Evolutionary conservation across 2,329 filamentous ascomycete genomes (phyloP).

Genomic region (Cladophialophora exuberans): DNA sequence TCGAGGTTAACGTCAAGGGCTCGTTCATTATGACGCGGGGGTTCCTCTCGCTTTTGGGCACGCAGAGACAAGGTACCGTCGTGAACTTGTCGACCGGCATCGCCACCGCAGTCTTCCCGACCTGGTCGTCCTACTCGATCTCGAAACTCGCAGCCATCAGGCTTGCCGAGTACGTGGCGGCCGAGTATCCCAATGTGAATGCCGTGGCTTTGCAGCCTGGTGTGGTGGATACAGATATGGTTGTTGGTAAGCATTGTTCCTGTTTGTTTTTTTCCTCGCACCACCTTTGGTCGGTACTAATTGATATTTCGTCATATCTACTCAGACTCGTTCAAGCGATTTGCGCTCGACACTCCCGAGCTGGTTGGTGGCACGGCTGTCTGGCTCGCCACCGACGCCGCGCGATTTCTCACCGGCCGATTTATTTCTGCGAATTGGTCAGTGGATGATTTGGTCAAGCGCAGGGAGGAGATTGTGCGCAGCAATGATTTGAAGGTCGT

Average conservation of each 20-base stretch:
- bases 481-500: conserved; percentile 42
- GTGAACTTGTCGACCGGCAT: conserved; percentile 36
- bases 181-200: conserved; percentile 41
- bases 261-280: neutral
- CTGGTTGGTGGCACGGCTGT: conserved; percentile 15
- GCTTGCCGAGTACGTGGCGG: conserved; percentile 38
- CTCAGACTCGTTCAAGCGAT: conserved; percentile 17
- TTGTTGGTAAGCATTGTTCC: neutral
- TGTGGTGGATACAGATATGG: conserved; percentile 41
- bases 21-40: conserved; percentile 20
- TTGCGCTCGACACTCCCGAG: conserved; percentile 18
- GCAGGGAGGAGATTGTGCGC: conserved; percentile 28
- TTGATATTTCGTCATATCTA: too few relatives aligned
- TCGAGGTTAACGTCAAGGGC: conserved; percentile 32
- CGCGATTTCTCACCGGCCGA: conserved; percentile 15
- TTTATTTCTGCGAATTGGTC: conserved; percentile 32
- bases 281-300: too few relatives aligned
- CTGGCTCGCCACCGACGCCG: conserved; percentile 16
- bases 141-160: conserved; percentile 41
- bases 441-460: conserved; percentile 28
- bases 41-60: conserved; percentile 36
- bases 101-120: conserved; percentile 28
- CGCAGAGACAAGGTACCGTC: conserved; percentile 31
- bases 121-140: conserved; percentile 38
- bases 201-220: conserved; percentile 41